Conservation (phyloP, 257 asterid species). For the Ligustrum vulgare region DNA sequence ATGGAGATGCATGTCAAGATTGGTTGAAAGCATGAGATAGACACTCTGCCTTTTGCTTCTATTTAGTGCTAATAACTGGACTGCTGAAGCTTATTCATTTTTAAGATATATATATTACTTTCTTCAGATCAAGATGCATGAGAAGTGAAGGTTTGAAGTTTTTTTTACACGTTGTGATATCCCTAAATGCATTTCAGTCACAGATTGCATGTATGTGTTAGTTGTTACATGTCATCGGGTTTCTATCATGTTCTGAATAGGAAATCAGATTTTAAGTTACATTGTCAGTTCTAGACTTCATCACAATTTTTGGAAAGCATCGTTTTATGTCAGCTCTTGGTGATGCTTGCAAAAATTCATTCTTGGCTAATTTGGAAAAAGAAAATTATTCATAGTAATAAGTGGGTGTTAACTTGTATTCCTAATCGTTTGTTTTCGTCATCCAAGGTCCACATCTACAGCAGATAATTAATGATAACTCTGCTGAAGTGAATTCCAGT, state of each 20-base stretch:
- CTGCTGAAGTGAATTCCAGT: slow-evolving; percentile 67
- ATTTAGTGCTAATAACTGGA: background rate
- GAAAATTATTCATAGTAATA: background rate
- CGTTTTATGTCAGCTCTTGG: slow-evolving; percentile 2
- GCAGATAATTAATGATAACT: slow-evolving; percentile 64
- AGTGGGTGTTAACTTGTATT: background rate
- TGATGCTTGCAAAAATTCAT: background rate
- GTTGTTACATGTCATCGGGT: background rate
- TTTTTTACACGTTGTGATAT: background rate
- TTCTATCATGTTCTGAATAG: background rate
- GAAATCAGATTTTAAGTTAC: background rate
- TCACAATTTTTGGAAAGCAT: background rate
- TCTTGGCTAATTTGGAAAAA: slow-evolving; percentile 1
- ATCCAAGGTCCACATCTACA: slow-evolving; percentile 62
- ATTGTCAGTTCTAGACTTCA: background rate
- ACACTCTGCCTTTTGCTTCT: background rate
- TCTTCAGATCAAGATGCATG: background rate
- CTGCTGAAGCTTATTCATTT: background rate
- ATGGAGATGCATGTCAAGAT: background rate
- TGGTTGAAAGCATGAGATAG: background rate
- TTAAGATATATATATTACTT: background rate
- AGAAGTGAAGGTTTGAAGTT: background rate
- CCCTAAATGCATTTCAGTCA: background rate
- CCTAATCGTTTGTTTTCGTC: slow-evolving; percentile 25
- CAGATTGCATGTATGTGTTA: background rate